Evolutionary conservation across 495 filamentous ascomycete genomes (phyloP).

Genomic region (Penicillium psychrofluorescens): DNA sequence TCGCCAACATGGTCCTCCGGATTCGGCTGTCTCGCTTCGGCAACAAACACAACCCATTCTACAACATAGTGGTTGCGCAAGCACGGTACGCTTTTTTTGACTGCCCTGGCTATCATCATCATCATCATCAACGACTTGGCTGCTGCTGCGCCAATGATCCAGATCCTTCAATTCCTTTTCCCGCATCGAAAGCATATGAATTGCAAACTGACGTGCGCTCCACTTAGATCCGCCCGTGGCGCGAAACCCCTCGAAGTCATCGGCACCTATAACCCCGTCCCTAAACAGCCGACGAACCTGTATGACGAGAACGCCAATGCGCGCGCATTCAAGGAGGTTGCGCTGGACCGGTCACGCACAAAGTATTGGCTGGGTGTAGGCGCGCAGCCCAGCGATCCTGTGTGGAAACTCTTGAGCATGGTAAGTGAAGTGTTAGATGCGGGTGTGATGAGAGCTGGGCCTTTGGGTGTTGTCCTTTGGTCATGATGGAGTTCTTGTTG

Average conservation of each 20-base stretch:
- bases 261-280: constrained; percentile 89
- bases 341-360: constrained; percentile 70
- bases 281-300: constrained; percentile 54
- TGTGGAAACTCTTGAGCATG: constrained; percentile 80
- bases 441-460: neutral
- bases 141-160: too few species aligned
- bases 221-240: constrained; percentile 58
- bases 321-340: constrained; percentile 77
- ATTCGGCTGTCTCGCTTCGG: constrained; percentile 94
- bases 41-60: constrained; percentile 75
- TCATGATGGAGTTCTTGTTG: neutral
- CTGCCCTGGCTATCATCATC: neutral
- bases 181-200: constrained; percentile 27
- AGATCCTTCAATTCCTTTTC: neutral
- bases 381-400: constrained; percentile 84
- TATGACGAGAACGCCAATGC: constrained; percentile 52
- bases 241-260: constrained; percentile 89
- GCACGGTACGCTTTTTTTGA: constrained; percentile 59
- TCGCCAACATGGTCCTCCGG: constrained; percentile 72
- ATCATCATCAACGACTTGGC: too few species aligned
- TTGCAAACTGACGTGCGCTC: constrained; percentile 1
- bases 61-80: constrained; percentile 95
- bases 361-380: constrained; percentile 97
- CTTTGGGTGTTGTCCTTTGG: neutral
- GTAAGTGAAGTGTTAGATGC: constrained; percentile 44